phyloP scores from a whole-genome alignment of 345 rosid genomes.

The Orychophragmus violaceus region DNA sequence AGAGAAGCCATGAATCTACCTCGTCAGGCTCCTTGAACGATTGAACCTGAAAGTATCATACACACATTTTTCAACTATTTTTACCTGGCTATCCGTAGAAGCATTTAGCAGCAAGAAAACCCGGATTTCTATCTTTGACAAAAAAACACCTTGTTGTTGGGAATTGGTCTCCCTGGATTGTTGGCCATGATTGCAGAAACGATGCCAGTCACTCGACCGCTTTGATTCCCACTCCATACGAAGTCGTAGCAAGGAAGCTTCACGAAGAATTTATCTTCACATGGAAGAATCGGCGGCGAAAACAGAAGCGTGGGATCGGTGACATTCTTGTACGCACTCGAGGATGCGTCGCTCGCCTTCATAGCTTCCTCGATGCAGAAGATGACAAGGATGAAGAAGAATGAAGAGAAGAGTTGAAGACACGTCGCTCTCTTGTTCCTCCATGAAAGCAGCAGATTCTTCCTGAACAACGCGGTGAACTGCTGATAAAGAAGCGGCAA shows the following conservation, averaged over 20 bases:
- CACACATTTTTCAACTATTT: too few relatives aligned
- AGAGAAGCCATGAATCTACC: slow-evolving; percentile 63
- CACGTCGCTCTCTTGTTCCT: slow-evolving; percentile 65
- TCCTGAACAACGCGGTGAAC: slow-evolving; percentile 48
- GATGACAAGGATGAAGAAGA: slow-evolving; percentile 78
- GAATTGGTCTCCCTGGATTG: slow-evolving; percentile 68
- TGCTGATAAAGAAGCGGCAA: slow-evolving; percentile 50
- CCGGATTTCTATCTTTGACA: too few relatives aligned
- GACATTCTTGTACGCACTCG: slow-evolving; percentile 35
- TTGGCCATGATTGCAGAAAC: slow-evolving; percentile 54
- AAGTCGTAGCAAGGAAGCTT: slow-evolving; percentile 71
- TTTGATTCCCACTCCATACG: slow-evolving; percentile 80
- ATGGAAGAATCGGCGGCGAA: slow-evolving; percentile 57
- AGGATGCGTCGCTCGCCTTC: slow-evolving; percentile 21
- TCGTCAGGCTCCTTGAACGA: slow-evolving; percentile 58
- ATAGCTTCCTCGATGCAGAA: slow-evolving; percentile 53
- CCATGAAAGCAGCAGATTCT: slow-evolving; percentile 83
- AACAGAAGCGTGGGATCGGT: slow-evolving; percentile 43
- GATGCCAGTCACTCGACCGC: slow-evolving; percentile 30
- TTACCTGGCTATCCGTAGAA: too few relatives aligned
- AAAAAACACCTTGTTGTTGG: slow-evolving; percentile 39
- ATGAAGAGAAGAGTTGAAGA: slow-evolving; percentile 76
- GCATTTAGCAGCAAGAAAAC: too few relatives aligned
- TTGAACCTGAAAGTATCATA: slow-evolving; percentile 39
- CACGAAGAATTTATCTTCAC: slow-evolving; percentile 65